Conservation (phyloP, 371 early-diverging fungal genomes). For the Nematocida displodere region DNA sequence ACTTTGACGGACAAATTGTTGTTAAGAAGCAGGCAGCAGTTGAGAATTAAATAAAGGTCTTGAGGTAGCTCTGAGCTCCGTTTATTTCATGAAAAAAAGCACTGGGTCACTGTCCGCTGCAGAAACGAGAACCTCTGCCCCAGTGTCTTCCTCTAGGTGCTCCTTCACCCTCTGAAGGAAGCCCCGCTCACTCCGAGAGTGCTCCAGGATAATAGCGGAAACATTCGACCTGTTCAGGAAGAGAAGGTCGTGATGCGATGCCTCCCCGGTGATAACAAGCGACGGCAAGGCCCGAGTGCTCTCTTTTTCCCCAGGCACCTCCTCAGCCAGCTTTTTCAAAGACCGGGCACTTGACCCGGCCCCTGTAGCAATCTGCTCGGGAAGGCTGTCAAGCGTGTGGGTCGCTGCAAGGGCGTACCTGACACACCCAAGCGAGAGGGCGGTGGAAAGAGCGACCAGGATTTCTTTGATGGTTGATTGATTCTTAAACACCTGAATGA, state of each 20-base stretch:
- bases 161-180: slow-evolving; percentile 67
- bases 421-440: background rate
- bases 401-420: background rate
- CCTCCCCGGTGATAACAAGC: slow-evolving; percentile 83
- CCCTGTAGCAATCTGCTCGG: slow-evolving; percentile 66
- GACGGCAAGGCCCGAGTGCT: slow-evolving; percentile 66
- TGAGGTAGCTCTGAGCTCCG: background rate
- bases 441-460: background rate
- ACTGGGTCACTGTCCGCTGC: slow-evolving; percentile 62
- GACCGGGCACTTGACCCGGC: slow-evolving; percentile 69
- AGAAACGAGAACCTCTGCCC: slow-evolving; percentile 51
- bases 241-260: slow-evolving; percentile 81
- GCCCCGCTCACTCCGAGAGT: slow-evolving; percentile 83
- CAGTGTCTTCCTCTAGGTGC: slow-evolving; percentile 30
- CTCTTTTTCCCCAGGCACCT: slow-evolving; percentile 3
- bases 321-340: slow-evolving; percentile 76
- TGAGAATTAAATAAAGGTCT: slow-evolving; percentile 17
- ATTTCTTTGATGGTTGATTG: slow-evolving; percentile 32
- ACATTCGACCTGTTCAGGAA: slow-evolving; percentile 71
- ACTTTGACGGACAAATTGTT: slow-evolving; percentile 63
- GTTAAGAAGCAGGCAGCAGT: slow-evolving; percentile 9
- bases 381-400: slow-evolving; percentile 17
- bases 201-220: slow-evolving; percentile 82
- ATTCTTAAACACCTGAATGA: slow-evolving; percentile 8
- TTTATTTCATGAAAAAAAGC: background rate